A percentile compares a stretch with the other conserved stretches of the same genome.
Evolutionary conservation across 352 stramenopile genomes (phyloP).

Genomic region (Phytophthora lateralis): DNA sequence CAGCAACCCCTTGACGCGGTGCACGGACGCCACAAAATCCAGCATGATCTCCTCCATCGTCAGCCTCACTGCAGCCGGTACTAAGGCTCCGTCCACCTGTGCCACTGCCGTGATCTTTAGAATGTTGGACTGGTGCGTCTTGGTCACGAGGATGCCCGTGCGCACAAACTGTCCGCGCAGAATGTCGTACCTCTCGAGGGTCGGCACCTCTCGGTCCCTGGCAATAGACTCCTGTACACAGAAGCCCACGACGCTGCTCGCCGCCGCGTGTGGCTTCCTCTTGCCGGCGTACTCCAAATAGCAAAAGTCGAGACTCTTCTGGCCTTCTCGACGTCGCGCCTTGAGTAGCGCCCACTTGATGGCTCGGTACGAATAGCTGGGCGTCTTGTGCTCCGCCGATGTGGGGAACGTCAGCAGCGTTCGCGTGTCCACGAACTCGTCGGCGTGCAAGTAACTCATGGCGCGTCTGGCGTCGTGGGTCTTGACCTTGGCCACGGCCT

Average conservation of each 20-base stretch:
- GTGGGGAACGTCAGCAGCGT: conserved; percentile 76
- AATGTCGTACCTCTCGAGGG: conserved; percentile 70
- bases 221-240: conserved; percentile 79
- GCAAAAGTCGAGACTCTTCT: conserved; percentile 71
- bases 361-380: conserved; percentile 70
- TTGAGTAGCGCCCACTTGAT: conserved; percentile 71
- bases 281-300: conserved; percentile 82
- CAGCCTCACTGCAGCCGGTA: conserved; percentile 22
- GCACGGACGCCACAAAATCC: conserved; percentile 58
- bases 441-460: conserved; percentile 56
- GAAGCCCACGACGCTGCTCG: conserved; percentile 70
- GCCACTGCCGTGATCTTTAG: conserved; percentile 74
- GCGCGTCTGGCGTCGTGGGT: conserved; percentile 61
- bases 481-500: conserved; percentile 56
- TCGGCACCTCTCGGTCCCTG: conserved; percentile 64
- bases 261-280: conserved; percentile 40
- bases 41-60: conserved; percentile 77
- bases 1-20: conserved; percentile 62
- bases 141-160: conserved; percentile 74
- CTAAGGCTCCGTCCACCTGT: conserved; percentile 67
- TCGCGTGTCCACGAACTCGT: conserved; percentile 63
- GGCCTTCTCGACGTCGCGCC: conserved; percentile 28
- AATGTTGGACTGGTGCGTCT: conserved; percentile 77
- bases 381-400: conserved; percentile 45
- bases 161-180: conserved; percentile 58